Evolutionary conservation across 2,329 filamentous ascomycete genomes (phyloP).

Genomic region (Aspergillus tamarii): DNA sequence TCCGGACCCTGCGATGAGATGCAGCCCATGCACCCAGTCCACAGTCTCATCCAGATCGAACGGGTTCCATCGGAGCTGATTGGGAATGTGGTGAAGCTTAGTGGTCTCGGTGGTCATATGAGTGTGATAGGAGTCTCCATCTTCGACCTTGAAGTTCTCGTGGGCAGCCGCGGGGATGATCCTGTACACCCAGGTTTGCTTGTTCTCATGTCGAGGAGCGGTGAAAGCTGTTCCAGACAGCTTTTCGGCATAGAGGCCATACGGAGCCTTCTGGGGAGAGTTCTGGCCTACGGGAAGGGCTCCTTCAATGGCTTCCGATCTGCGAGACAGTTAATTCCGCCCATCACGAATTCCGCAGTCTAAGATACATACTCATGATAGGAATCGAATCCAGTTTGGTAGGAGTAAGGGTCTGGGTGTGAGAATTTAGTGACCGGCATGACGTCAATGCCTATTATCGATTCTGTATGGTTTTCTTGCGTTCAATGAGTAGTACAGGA

Average conservation of each 20-base stretch:
- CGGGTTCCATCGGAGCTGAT: conserved; percentile 79
- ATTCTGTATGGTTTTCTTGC: neutral
- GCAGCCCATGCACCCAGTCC: conserved; percentile 70
- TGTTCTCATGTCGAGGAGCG: conserved; percentile 68
- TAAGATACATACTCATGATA: conserved; percentile 70
- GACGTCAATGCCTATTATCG: conserved; percentile 9
- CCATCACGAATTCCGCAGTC: neutral
- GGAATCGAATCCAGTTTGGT: conserved; percentile 76
- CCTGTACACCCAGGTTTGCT: conserved; percentile 73
- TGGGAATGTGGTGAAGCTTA: conserved; percentile 74
- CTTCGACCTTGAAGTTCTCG: conserved; percentile 50
- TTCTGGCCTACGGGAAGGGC: conserved; percentile 77
- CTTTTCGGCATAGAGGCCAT: conserved; percentile 82
- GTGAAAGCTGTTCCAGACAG: conserved; percentile 74
- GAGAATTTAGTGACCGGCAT: conserved; percentile 70
- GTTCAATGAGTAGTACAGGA: neutral
- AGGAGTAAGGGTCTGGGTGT: conserved; percentile 70
- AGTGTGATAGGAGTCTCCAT: conserved; percentile 51
- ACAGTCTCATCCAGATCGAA: conserved; percentile 72
- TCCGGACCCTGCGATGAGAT: conserved; percentile 76
- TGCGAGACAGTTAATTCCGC: conserved; percentile 40
- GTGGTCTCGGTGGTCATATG: conserved; percentile 43
- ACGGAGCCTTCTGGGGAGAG: conserved; percentile 77
- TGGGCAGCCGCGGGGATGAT: conserved; percentile 68
- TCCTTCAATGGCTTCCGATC: conserved; percentile 74